phyloP scores from a whole-genome alignment of 768 basidiomycete species.

The Leccinum aurantiacum region DNA sequence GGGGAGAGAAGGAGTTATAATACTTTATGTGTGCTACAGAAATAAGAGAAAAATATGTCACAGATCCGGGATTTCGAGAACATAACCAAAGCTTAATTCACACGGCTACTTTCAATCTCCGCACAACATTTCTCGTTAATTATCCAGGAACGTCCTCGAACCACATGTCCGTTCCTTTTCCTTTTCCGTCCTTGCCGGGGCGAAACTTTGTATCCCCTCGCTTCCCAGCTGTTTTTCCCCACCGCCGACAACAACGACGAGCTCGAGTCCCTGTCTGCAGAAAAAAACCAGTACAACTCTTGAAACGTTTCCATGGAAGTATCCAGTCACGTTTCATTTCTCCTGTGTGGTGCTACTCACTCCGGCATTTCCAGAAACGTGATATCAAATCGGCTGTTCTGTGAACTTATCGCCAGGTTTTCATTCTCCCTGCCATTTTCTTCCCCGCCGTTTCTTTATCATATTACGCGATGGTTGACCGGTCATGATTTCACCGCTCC shows the following conservation, averaged over 20 bases:
- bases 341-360: constrained; percentile 11
- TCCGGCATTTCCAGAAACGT: constrained; percentile 32
- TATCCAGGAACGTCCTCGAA: constrained; percentile 35
- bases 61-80: constrained; percentile 41
- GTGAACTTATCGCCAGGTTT: constrained; percentile 30
- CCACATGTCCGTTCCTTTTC: constrained; percentile 18
- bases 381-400: constrained; percentile 35
- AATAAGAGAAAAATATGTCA: constrained; percentile 41
- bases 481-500: constrained; percentile 32
- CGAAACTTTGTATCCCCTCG: constrained; percentile 18
- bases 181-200: constrained; percentile 22
- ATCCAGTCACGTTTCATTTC: constrained; percentile 25
- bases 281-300: neutral
- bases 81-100: constrained; percentile 39
- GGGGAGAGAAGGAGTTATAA: constrained; percentile 27
- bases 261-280: neutral
- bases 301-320: constrained; percentile 25
- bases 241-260: neutral
- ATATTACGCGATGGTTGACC: constrained; percentile 28
- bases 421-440: constrained; percentile 18
- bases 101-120: constrained; percentile 36
- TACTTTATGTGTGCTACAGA: constrained; percentile 34
- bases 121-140: constrained; percentile 30
- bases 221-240: constrained; percentile 11
- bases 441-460: constrained; percentile 22